These are phyloP conservation scores for Phytopythium kandeliae DNA, from an alignment of 352 stramenopile species.

Conservation along the genomic window DNA sequence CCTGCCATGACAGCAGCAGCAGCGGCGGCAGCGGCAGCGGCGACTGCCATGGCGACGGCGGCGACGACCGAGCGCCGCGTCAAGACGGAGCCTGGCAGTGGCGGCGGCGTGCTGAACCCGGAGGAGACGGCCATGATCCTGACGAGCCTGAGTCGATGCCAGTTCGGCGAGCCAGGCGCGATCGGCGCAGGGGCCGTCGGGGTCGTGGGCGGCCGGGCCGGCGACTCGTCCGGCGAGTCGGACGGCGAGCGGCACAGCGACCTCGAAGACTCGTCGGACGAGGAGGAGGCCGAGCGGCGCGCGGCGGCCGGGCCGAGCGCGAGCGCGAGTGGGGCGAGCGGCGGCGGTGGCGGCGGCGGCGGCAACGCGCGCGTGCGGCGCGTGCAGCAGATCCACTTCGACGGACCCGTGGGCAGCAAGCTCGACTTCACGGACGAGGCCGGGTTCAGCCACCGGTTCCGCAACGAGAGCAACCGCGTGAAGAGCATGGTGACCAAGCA, in stretches of 20 bases:
- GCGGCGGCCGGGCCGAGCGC: too few relatives aligned
- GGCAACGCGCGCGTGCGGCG: conserved; percentile 32
- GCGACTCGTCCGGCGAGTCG: conserved; percentile 21
- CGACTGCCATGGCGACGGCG: conserved; percentile 2
- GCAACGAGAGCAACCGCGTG: conserved; percentile 82
- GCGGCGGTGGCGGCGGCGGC: too few relatives aligned
- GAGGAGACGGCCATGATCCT: conserved; percentile 87
- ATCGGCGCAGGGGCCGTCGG: not conserved
- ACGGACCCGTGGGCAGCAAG: conserved; percentile 61
- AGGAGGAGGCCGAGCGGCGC: conserved; percentile 22
- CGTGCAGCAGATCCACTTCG: conserved; percentile 72
- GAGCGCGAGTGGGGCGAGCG: too few relatives aligned
- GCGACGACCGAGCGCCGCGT: conserved; percentile 4
- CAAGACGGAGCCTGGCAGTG: conserved; percentile 8
- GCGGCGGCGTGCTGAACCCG: conserved; percentile 36
- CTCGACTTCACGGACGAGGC: conserved; percentile 71
- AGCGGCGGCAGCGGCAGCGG: conserved; percentile 22
- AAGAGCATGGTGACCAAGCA: conserved; percentile 86
- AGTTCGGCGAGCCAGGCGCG: conserved; percentile 15
- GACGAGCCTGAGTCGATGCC: conserved; percentile 71
- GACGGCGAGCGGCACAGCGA: conserved; percentile 32
- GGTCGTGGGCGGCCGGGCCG: not conserved
- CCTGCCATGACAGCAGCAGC: too few relatives aligned
- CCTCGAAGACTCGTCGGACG: conserved; percentile 38
- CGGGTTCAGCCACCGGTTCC: conserved; percentile 69